Evolutionary conservation across 495 filamentous ascomycete species (phyloP).

Genomic region (Aspergillus coremiiformis): DNA sequence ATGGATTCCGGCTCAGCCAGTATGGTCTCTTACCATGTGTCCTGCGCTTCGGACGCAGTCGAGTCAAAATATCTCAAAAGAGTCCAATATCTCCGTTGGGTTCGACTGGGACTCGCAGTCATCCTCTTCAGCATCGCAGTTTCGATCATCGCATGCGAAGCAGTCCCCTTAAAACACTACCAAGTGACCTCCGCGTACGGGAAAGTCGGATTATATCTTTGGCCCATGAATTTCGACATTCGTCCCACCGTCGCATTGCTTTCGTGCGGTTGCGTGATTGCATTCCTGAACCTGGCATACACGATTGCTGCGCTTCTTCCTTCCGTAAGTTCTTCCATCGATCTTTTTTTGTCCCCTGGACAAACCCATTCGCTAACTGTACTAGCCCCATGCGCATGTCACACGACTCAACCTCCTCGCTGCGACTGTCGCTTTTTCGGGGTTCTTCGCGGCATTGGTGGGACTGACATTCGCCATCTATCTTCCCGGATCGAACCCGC

Average conservation of each 20-base stretch:
- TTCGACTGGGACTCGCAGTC: conserved; percentile 31
- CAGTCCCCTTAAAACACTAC: conserved; percentile 35
- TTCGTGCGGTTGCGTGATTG: conserved; percentile 38
- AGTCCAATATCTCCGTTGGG: conserved; percentile 29
- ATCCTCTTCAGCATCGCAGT: conserved; percentile 29
- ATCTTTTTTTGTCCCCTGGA: too few species aligned
- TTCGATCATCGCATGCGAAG: conserved; percentile 37
- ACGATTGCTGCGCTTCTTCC: conserved; percentile 36
- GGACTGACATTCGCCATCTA: conserved; percentile 38
- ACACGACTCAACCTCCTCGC: conserved; percentile 34
- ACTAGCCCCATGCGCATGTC: conserved; percentile 33
- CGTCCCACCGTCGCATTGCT: conserved; percentile 39
- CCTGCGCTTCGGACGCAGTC: conserved; percentile 28
- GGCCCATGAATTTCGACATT: conserved; percentile 44
- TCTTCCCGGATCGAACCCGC: conserved; percentile 32
- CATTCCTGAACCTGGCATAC: conserved; percentile 34
- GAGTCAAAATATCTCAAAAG: conserved; percentile 35
- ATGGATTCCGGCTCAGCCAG: conserved; percentile 26
- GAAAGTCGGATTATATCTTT: conserved; percentile 37
- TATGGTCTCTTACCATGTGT: conserved; percentile 23
- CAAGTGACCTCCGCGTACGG: conserved; percentile 28
- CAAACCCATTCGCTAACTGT: background rate
- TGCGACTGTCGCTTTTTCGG: conserved; percentile 24
- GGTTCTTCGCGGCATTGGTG: conserved; percentile 36
- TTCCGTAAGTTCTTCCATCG: conserved; percentile 27